These are phyloP conservation scores for Liriodendron chinense DNA, from an alignment of 164 flowering plant species.

Conservation along the genomic window DNA sequence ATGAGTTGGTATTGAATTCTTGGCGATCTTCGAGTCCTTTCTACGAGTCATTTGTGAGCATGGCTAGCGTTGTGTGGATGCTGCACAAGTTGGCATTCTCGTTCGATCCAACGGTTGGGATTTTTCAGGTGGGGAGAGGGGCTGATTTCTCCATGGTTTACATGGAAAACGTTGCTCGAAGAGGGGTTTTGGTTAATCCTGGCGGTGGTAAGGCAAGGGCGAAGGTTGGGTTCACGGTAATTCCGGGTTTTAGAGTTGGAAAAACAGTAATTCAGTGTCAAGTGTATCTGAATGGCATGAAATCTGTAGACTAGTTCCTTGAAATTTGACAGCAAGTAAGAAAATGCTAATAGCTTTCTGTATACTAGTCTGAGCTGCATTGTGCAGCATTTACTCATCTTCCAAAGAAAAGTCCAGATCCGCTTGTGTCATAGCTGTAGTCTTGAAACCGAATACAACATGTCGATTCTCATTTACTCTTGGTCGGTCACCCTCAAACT, in stretches of 20 bases:
- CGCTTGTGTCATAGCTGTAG: neutral
- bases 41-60: constrained; percentile 68
- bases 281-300: constrained; percentile 55
- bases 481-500: neutral
- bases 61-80: constrained; percentile 87
- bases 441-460: neutral
- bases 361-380: neutral
- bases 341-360: neutral
- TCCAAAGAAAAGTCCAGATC: neutral
- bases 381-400: neutral
- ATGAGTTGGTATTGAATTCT: constrained; percentile 52
- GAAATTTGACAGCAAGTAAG: neutral
- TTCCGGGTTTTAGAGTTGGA: constrained; percentile 87
- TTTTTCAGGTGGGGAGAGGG: constrained; percentile 83
- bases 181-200: constrained; percentile 5
- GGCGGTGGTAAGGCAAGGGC: constrained; percentile 27
- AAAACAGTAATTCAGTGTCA: constrained; percentile 77
- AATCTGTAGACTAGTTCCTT: constrained; percentile 17
- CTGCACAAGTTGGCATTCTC: constrained; percentile 81
- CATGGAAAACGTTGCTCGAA: constrained; percentile 72
- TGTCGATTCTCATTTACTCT: neutral
- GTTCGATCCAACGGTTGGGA: constrained; percentile 69
- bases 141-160: constrained; percentile 74
- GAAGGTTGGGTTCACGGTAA: constrained; percentile 83
- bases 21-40: constrained; percentile 68